These are phyloP conservation scores for Melastoma candidum DNA, from an alignment of 441 rosid genomes.

Conservation along the genomic window DNA sequence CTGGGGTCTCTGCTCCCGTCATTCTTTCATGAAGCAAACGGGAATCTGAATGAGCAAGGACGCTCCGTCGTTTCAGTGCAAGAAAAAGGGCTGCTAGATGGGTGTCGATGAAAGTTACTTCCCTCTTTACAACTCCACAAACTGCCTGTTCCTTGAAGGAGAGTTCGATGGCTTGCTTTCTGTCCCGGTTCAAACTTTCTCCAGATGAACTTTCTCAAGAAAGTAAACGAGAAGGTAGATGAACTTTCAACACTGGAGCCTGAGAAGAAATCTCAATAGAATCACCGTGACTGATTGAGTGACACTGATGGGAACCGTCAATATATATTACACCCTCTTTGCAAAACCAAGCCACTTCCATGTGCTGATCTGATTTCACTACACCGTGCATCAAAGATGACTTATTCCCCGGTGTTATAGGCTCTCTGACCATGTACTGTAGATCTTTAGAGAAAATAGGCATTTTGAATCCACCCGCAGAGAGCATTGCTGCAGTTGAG, in stretches of 20 bases:
- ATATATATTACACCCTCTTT: conserved; percentile 15
- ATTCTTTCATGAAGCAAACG: too few relatives aligned
- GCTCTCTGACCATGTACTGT: conserved; percentile 89
- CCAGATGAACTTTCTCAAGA: too few relatives aligned
- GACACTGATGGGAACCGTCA: conserved; percentile 8
- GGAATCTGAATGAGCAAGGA: too few relatives aligned
- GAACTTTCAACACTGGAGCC: conserved; percentile 22
- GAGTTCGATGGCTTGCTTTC: conserved; percentile 6
- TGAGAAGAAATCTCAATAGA: conserved; percentile 5
- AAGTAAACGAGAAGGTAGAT: conserved; percentile 36
- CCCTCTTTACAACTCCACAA: conserved; percentile 6
- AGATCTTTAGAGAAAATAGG: conserved; percentile 58
- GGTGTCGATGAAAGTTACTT: conserved; percentile 4
- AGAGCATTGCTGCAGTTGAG: conserved; percentile 86
- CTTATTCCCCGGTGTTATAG: conserved; percentile 45
- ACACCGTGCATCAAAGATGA: conserved; percentile 40
- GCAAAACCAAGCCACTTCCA: conserved; percentile 12
- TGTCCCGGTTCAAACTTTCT: too few relatives aligned
- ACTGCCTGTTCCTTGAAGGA: conserved; percentile 11
- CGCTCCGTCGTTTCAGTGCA: too few relatives aligned
- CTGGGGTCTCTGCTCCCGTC: too few relatives aligned
- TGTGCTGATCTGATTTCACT: conserved; percentile 11
- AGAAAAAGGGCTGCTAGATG: too few relatives aligned
- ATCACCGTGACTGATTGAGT: conserved; percentile 9
- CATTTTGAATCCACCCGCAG: conserved; percentile 78